Evolutionary conservation across 23 red algal species (phyloP).

Genomic region (Gracilaria gracilis): DNA sequence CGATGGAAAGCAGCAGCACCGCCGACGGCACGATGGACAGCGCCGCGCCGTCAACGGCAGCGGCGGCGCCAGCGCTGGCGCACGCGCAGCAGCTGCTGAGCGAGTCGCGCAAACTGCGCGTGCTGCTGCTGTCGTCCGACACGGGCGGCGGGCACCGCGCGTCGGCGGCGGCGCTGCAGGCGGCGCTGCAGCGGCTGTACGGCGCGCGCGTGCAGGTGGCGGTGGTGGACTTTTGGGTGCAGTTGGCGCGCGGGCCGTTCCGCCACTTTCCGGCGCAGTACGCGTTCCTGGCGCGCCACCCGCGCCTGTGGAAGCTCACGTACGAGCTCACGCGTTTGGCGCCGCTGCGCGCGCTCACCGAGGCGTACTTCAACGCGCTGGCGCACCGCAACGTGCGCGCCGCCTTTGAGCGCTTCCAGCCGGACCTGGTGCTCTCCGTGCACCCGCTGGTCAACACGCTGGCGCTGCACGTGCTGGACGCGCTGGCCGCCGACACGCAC

Average conservation of each 20-base stretch:
- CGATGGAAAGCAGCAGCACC: no score
- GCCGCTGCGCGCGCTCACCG: conserved; percentile 65
- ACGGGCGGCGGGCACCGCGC: conserved; percentile 93
- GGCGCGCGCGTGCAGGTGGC: conserved; percentile 54
- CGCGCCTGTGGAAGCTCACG: conserved; percentile 80
- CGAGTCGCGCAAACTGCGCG: conserved; percentile 54
- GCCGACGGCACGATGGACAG: no score
- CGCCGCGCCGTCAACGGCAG: no score
- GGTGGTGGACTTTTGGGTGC: conserved; percentile 87
- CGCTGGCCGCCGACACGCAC: conserved; percentile 41
- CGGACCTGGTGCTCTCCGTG: conserved; percentile 89
- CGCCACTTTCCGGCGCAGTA: conserved; percentile 81
- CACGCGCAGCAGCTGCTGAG: conserved; percentile 28
- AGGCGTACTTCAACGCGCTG: conserved; percentile 69
- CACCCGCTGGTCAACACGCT: conserved; percentile 93
- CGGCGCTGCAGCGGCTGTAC: conserved; percentile 77
- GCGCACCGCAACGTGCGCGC: conserved; percentile 64
- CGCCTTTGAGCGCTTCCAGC: conserved; percentile 63
- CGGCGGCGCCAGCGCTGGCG: neutral
- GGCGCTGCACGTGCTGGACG: conserved; percentile 64
- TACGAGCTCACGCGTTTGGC: conserved; percentile 79
- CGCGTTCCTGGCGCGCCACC: conserved; percentile 80
- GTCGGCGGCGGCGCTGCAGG: conserved; percentile 81
- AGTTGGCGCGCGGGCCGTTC: conserved; percentile 79
- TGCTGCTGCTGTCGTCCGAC: conserved; percentile 77